Evolutionary conservation across 441 rosid genomes (phyloP), one percentile per base, ranked within the genome.

Genomic region (Hura crepitans): DNA sequence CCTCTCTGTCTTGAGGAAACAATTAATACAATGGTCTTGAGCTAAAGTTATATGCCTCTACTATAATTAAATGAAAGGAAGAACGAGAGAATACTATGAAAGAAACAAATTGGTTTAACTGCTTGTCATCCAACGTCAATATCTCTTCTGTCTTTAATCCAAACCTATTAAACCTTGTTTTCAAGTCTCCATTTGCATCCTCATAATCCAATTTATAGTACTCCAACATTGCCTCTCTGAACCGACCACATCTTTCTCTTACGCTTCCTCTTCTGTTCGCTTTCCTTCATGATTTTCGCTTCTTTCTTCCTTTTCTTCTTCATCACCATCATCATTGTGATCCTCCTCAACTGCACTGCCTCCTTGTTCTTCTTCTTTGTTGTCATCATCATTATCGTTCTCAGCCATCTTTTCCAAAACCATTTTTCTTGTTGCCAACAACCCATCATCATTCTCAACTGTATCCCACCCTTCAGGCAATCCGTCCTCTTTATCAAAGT

Each of bases 161-260:
- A 53, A 61, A 92, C 63, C 65, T 84, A 75, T 87, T 89, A 54
- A 94, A 94, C 87, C 97, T 87, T 20, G 97, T 94, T 77, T 87
- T 92, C 81, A 92, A 69, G 77, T 88, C 91, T 74, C 91, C 96
- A 58, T 90, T 80, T 51, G 92, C 86, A 77, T 74, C 98, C 82
- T 94, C 98, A 58, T 91, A 92, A 73, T 94, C 98, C 83, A 94
- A 81, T 73, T 89, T 88, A 77, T 94, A 92, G 58, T 87, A 89
- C 78, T 94, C 97, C 90, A 90, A 65, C 92, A 89, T 76, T 54
- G 88, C 91, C 77, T 92, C 79, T 83, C 84, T 86, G 73, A 12
- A 91, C 82, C 37, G 85, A 76, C 8, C 93, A 91, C 75, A 79
- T 72, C 71, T 88, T 91, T 5, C 79, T 80, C 75, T 88, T 91